Base-by-base conservation (phyloP, 352 stramenopile species). In the Globisporangium yorkense region DNA sequence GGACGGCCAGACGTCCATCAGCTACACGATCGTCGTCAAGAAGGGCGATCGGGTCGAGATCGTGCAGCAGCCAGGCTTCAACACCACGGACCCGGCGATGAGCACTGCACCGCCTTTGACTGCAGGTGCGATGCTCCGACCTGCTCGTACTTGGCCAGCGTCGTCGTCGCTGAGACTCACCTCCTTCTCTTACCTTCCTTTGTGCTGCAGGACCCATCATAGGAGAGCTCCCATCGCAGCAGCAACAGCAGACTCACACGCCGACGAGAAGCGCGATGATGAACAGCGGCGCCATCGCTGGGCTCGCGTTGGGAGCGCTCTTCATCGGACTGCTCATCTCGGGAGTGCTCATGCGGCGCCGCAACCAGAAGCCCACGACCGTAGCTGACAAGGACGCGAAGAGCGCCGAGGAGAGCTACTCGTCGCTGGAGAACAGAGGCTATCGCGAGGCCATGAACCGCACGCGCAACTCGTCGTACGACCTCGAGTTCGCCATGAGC, bases 1-100 rank as follows among this genome's bases (percentile, higher is more conserved):
- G 9, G 50, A 75, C 20, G 68, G 66, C 33, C 67, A 65, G 27
- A 74, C 57, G 2, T 63, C 60, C 2, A 65, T 74, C 58, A 74
- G 51, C 54, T 80, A 80, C 57, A 71, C 66, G 33, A 68, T 80
- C 59, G 61, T 80, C 61, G 68, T 72, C 12, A 66, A 61, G 55
- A 68, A 61, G 20, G 67, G 56, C 41, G 41, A 69, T 63, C 48
- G 62, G 58, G 35, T 59, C 51, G 56, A 55, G 51, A 56, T n/a
- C 1, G 35, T 59, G 24, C 43, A 56, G 35, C 58, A 51, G 33
- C 35, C 51, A 8, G 58, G 18, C 9, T 63, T 53, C 49, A 63
- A 63, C 56, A 61, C 56, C 21, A 57, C 37, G 10, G 57, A 63
- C 8, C 31, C 40, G 16, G 31, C 27, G 5, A 13, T 53, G 35